Evolutionary conservation across 805 yeast species (phyloP), one percentile per base, ranked within the genome.

Genomic region (Sungouiozyma intestinalis): DNA sequence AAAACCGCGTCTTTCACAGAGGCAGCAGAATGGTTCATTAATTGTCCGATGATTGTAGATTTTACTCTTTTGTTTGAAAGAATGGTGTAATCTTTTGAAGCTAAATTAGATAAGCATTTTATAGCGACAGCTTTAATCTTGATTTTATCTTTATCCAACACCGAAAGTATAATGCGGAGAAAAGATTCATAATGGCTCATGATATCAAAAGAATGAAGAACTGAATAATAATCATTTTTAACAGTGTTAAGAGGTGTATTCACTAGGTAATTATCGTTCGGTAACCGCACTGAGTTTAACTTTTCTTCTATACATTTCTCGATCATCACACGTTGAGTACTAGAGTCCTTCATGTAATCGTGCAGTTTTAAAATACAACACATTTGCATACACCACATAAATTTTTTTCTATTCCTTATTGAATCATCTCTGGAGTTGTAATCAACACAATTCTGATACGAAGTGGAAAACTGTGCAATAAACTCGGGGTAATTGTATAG

Each of bases 1-100:
- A 86, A 63, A 2, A 80, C 80, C 0, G 94, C 85, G 51, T 81
- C 87, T 44, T 86, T 70, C 0, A 85, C 90, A 33, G 79, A 71
- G 0, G 94, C 77, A 0, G 94, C 77, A 2, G 86, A 82, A 0
- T 71, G 53, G 46, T 82, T 90, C 4, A 54, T 60, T 33, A 86
- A 60, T 37, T 77, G 63, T 8, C 58, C 64, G 1, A 75, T 63
- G 2, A 86, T 65, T 0, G 82, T 68, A 2, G 61, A 61, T 48
- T 71, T 77, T 5, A 85, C 71, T 8, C 63, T 62, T 1, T 77
- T 70, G 2, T 72, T 62, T 1, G 67, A 55, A 36, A 84, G 57
- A 17, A 85, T 62, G 0, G 63, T 44, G 1, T 77, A 69, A 39
- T 82, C 81, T 21, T 67, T 67, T 6, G 68, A 67, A 3, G 81